Evolutionary conservation across 345 rosid genomes (phyloP), one percentile per base, ranked within the genome.

Genomic region (Aegle marmelos): DNA sequence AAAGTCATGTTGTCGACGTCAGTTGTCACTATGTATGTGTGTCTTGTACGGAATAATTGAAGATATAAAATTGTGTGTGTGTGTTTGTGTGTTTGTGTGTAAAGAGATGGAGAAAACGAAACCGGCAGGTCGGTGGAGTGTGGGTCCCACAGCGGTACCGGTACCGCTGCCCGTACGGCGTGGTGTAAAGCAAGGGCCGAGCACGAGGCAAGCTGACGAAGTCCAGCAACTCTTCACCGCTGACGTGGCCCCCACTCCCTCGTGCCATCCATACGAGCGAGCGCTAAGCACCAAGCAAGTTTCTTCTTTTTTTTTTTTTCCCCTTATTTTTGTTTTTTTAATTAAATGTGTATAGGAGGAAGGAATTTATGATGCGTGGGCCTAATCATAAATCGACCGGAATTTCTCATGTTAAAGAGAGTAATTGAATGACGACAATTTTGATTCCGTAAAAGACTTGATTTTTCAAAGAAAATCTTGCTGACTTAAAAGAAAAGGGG

Each of bases 131-230:
- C 64, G 76, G 76, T 57, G 50, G 39, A 9, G 5, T 2, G 19
- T 2, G 13, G 66, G 63, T 22, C 36, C 67, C 76, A 37, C 19
- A 2, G 1, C 0, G 0, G 50, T 11, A 11, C 7, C n/a, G 1
- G 53, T 72, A 57, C 75, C 33, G 22, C 37, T 36, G 54, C 4
- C 56, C 14, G 76, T 73, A 73, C 76, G 66, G 67, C 67, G 28
- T 4, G 67, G 54, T 37, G 30, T 19, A 6, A 2, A 31, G 11
- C 45, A 11, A 0, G 8, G 4, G 70, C 27, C 28, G 9, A 19
- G 3, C 50, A 45, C 9, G 3, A 45, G 50, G 50, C 31, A 8
- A 5, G 45, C 25, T 9, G 57, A 19, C 74, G 4, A 30, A 7
- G 4, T 61, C 7, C 72, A 6, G 6, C 7, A 16, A 21, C 58